Base-by-base conservation (phyloP, 371 early-diverging fungal genomes). In the Paraphysoderma sedebokerense region DNA sequence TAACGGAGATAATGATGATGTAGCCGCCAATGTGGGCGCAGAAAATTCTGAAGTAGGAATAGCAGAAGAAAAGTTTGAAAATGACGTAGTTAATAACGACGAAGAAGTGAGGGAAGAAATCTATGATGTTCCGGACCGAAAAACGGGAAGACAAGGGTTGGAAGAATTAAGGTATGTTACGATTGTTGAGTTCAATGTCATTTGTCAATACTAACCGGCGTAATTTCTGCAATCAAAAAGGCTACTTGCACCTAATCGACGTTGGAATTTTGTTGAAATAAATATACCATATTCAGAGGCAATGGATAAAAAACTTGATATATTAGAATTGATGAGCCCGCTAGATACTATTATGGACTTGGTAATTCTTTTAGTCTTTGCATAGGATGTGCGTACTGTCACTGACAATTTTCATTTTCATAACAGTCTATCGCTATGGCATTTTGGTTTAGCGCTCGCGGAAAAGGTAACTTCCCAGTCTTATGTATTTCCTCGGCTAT, bases 391-490 rank as follows among this genome's bases (percentile, higher is more conserved):
- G 23, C 26, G 26, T 2, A 38, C 24, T 8, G n/a, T 11, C 33
- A n/a, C 51, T 46, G 3, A 9, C 17, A 22, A 9, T 47, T 29
- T 39, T 26, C 11, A 17, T 31, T 44, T 26, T 50, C 34, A 15
- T 30, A 22, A 13, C 9, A 34, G 6, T 33, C 22, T 53, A 92
- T 95, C 48, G 92, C 87, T 0, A 77, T 89, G 72, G 93, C 96
- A 0, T 77, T 95, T 47, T 95, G 92, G 93, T 95, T 92, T 72
- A 92, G 91, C 0, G 65, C 86, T 2, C 68, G 88, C 11, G 92
- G 91, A 0, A 53, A 56, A 1, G 77, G 77, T n/a, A n/a, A n/a
- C n/a, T n/a, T n/a, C n/a, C n/a, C n/a, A n/a, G n/a, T n/a, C n/a
- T n/a, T n/a, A n/a, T n/a, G n/a, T n/a, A n/a, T n/a, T n/a, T n/a